phyloP scores from a whole-genome alignment of 129 eudicot species.

The Heracleum sosnowskyi region DNA sequence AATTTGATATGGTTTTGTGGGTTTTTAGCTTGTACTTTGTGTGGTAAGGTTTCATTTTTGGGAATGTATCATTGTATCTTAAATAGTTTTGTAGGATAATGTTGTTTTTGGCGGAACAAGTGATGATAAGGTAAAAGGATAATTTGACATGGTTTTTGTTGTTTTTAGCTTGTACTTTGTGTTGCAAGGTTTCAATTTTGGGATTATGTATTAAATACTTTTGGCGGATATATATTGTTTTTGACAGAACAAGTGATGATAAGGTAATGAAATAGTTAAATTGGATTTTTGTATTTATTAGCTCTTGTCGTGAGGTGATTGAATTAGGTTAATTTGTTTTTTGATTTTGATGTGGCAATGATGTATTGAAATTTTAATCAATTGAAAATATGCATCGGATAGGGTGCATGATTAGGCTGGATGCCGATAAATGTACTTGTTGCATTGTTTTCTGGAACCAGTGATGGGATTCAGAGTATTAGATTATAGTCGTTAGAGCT shows the following conservation, averaged over 20 bases:
- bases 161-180: neutral
- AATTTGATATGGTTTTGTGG: neutral
- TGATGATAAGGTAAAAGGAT: neutral
- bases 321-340: neutral
- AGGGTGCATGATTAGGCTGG: no score
- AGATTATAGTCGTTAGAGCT: neutral
- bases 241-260: neutral
- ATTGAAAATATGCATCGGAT: no score
- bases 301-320: neutral
- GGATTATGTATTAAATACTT: neutral
- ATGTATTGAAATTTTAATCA: no score
- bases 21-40: neutral
- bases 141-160: neutral
- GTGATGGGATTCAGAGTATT: neutral
- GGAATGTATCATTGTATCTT: no score
- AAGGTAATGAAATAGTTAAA: neutral
- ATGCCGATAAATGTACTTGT: no score
- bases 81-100: no score
- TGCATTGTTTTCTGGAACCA: neutral
- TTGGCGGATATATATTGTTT: neutral
- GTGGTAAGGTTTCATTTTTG: neutral
- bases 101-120: neutral
- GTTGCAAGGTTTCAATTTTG: neutral
- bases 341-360: neutral
- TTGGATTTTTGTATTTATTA: neutral